Base-by-base conservation (phyloP, 345 rosid species). In the Linum tenue region DNA sequence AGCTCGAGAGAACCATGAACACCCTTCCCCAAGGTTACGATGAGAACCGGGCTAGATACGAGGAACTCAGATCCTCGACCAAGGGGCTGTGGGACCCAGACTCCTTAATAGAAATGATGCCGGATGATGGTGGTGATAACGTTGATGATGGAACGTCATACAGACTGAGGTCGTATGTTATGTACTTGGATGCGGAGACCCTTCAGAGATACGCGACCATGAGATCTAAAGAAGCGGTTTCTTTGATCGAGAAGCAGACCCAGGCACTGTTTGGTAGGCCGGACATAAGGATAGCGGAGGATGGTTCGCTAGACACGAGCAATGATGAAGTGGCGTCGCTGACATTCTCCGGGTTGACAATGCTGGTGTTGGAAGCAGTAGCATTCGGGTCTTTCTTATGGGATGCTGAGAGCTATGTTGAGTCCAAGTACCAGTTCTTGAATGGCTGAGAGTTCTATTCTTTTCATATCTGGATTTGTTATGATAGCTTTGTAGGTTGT, bases 201-300 rank as follows among this genome's bases (percentile, higher is more conserved):
- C 91, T 90, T 68, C 94, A 92, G 83, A 84, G 90, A 80, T 89
- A 92, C 1, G 96, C 94, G 0, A 92, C 90, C 10, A 81, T 90
- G 76, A 79, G 98, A 70, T 92, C 98, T 31, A 87, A 86, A 75
- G 97, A 92, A 74, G 94, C 97, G 5, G 83, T 86, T 66, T 80
- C 87, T 5, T 73, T 87, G 73, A 86, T 87, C 3, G 97, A 92
- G 70, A 92, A 81, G 80, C 98, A 92, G 78, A 90, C 97, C 0
- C 94, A 88, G 60, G 90, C 97, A 22, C 76, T 92, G n/a, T 92
- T 88, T 36, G 97, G 96, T 35, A 78, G 88, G 73, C 98, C 97
- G 7, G 94, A 92, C 56, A 76, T 88, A 73, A 75, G 42, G 77
- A 74, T 92, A 58, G 72, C 86, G 0, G 94, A 92, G 70, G 96